phyloP scores from a whole-genome alignment of 345 rosid species.

The Populus davidiana region DNA sequence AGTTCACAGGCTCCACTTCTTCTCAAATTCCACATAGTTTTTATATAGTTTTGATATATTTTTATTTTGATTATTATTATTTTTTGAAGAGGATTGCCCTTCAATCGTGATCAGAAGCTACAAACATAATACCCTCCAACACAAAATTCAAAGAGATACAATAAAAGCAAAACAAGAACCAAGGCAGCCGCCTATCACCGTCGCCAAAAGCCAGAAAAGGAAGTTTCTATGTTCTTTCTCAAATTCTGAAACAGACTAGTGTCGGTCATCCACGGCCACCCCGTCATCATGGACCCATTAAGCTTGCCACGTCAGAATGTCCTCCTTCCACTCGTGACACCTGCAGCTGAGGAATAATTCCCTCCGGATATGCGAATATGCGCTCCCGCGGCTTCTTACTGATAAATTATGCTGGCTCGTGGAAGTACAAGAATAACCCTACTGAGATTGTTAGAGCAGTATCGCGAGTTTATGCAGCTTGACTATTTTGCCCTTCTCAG shows the following conservation, averaged over 20 bases:
- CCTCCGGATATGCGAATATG: slow-evolving; percentile 48
- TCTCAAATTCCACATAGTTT: too few species aligned
- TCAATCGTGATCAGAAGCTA: neutral
- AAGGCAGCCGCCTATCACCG: too few species aligned
- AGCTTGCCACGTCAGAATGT: neutral
- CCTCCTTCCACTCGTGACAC: slow-evolving; percentile 10
- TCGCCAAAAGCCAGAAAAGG: slow-evolving; percentile 5
- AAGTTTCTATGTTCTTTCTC: slow-evolving; percentile 19
- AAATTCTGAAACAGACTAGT: neutral
- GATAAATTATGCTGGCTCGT: neutral
- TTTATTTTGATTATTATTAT: too few species aligned
- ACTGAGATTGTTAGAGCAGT: neutral
- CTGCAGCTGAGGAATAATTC: slow-evolving; percentile 25
- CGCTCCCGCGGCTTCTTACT: slow-evolving; percentile 6
- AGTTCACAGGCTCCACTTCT: too few species aligned
- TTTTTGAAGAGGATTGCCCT: neutral
- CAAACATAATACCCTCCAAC: neutral
- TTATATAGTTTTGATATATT: too few species aligned
- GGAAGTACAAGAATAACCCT: slow-evolving; percentile 29
- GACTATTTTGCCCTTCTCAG: slow-evolving; percentile 19
- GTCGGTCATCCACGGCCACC: slow-evolving; percentile 5
- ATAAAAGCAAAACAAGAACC: too few species aligned
- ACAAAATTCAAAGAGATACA: neutral
- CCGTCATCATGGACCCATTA: neutral
- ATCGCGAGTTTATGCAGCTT: neutral